Conservation (phyloP, 208 protist genomes). For the Crithidia sp. region DNA sequence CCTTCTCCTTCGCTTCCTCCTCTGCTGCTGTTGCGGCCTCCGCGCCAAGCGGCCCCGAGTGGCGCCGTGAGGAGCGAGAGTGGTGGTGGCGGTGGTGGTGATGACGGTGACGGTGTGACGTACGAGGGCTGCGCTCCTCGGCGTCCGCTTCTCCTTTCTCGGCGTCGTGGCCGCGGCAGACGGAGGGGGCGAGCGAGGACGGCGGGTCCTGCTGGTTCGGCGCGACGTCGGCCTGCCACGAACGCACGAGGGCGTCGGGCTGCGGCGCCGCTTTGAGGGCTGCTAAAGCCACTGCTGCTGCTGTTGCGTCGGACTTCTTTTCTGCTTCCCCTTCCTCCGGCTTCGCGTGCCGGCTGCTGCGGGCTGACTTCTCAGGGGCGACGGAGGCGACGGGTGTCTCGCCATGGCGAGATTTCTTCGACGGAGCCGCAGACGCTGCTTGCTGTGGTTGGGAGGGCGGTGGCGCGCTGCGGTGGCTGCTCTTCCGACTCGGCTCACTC, state of each 20-base stretch:
- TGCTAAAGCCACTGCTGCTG: background rate
- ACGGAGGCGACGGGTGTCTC: too few relatives aligned
- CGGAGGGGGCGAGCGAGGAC: conserved; percentile 8
- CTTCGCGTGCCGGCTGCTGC: background rate
- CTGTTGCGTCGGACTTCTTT: too few relatives aligned
- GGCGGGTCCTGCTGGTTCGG: conserved; percentile 8
- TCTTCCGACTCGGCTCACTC: background rate
- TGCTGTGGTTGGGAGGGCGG: background rate
- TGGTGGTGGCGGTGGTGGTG: background rate
- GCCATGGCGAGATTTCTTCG: background rate
- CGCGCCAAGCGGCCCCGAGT: background rate
- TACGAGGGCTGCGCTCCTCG: background rate
- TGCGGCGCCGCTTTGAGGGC: conserved; percentile 4
- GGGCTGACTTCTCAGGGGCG: background rate
- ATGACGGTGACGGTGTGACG: background rate
- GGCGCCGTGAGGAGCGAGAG: background rate
- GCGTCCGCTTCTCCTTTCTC: background rate
- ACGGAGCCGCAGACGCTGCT: background rate
- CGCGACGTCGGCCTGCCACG: conserved; percentile 12
- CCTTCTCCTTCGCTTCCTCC: background rate
- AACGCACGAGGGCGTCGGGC: conserved; percentile 11
- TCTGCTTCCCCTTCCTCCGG: too few relatives aligned
- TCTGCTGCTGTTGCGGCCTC: background rate
- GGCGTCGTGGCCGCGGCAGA: background rate
- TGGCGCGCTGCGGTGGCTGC: background rate